Conservation (phyloP, 2,329 filamentous ascomycete species). For the Penicillium verrucosum region DNA sequence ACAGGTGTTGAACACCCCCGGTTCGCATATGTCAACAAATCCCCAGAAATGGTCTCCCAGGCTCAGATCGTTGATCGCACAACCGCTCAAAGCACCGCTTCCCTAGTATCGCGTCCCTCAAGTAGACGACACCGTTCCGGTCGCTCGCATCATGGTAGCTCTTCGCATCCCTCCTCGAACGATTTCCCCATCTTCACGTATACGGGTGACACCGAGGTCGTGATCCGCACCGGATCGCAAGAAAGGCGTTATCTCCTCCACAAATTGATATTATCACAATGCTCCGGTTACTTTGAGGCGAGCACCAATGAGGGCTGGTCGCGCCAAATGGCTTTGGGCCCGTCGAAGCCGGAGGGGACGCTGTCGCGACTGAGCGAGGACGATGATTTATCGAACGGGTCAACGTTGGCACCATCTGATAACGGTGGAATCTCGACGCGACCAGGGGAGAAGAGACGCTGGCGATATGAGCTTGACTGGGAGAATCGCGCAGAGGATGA, state of each 20-base stretch:
- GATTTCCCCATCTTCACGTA: constrained; percentile 90
- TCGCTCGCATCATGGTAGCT: constrained; percentile 74
- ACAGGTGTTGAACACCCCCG: constrained; percentile 13
- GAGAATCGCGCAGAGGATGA: constrained; percentile 67
- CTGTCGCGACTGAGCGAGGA: constrained; percentile 38
- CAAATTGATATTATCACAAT: constrained; percentile 79
- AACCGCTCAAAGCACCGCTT: constrained; percentile 58
- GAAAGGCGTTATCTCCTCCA: constrained; percentile 87
- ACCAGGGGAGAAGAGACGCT: constrained; percentile 57
- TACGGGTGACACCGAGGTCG: constrained; percentile 88
- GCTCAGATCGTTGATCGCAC: constrained; percentile 51
- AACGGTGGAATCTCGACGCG: constrained; percentile 39
- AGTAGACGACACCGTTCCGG: constrained; percentile 70
- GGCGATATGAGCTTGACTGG: constrained; percentile 85
- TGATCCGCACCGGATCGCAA: constrained; percentile 65
- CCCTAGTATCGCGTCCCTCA: constrained; percentile 62
- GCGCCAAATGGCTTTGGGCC: constrained; percentile 27
- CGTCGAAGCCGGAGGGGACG: constrained; percentile 48
- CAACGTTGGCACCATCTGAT: constrained; percentile 38
- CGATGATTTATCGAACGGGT: constrained; percentile 36
- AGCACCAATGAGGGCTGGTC: constrained; percentile 74
- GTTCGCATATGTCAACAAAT: constrained; percentile 6
- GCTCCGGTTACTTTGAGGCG: constrained; percentile 90
- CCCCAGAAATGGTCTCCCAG: constrained; percentile 38
- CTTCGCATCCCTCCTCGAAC: constrained; percentile 69